Base-by-base conservation (phyloP, 2,329 filamentous ascomycete genomes). In the Claviceps sp. region DNA sequence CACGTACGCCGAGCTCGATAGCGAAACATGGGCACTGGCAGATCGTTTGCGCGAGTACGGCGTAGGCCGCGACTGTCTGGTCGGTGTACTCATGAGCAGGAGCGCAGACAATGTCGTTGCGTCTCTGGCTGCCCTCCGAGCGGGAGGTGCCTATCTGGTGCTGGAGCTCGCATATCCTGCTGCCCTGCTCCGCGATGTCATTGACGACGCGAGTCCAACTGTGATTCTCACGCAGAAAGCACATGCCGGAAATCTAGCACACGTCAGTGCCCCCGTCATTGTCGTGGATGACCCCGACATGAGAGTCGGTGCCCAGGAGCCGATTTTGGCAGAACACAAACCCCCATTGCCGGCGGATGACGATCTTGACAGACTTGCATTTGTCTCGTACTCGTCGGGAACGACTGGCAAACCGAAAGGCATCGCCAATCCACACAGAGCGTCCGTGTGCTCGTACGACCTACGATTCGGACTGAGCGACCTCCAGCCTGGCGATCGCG, bases 401-500 rank as follows among this genome's bases (percentile, higher is more conserved):
- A 88, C 85, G 0, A 89, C 85, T 1, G 85, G 85, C 57, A 81
- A 80, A 56, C 85, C 85, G n/a, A 89, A 89, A 66, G 85, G 85
- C 51, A 90, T 91, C 61, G 84, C 83, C 50, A 90, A 90, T 62
- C 82, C 85, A 2, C 86, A 90, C 64, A 74, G 79, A 59, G 86
- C 86, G 16, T 74, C 86, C 0, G 82, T 90, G 1, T 75, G 78
- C 29, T 90, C 86, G 6, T 90, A 90, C 62, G 73, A 87, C 58
- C 66, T 88, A 56, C 73, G 86, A 64, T 90, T 90, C 60, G 72
- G 69, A 9, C 65, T 90, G 47, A 84, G 80, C 57, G 82, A 90
- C 62, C 70, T 88, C 2, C 67, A 75, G 17, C 82, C 82, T 0
- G 85, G 85, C 16, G 86, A 89, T 58, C 78, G 86, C 6, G 85